Evolutionary conservation across 1,284 basidiomycete genomes (phyloP).

Genomic region (Albatrellus sp.): DNA sequence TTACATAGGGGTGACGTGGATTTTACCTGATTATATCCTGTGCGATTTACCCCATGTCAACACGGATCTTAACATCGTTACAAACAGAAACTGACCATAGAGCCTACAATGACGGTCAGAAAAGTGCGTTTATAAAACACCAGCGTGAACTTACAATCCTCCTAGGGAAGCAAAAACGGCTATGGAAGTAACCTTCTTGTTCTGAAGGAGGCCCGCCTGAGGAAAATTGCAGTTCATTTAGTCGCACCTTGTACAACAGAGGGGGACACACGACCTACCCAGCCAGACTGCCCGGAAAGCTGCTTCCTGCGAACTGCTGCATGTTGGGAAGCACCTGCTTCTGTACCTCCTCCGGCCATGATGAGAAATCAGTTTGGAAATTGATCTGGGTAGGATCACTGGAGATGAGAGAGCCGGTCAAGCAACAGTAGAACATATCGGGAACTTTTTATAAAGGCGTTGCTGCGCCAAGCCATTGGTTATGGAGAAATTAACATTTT

Average conservation of each 20-base stretch:
- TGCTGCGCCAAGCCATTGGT: too few species aligned
- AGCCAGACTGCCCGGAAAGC: slow-evolving; percentile 53
- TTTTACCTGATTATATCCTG: slow-evolving; percentile 38
- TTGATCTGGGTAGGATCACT: background rate
- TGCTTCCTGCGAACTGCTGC: slow-evolving; percentile 36
- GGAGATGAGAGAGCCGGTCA: too few species aligned
- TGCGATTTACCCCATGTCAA: slow-evolving; percentile 9
- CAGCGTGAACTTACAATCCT: slow-evolving; percentile 39
- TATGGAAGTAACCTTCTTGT: slow-evolving; percentile 46
- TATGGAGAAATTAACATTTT: too few species aligned
- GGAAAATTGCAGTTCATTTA: background rate
- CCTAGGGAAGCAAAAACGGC: slow-evolving; percentile 64
- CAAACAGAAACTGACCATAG: slow-evolving; percentile 27
- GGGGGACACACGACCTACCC: slow-evolving; percentile 28
- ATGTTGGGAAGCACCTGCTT: slow-evolving; percentile 13
- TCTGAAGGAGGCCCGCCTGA: slow-evolving; percentile 50
- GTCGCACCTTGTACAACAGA: background rate
- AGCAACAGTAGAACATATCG: too few species aligned
- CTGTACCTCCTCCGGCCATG: slow-evolving; percentile 14
- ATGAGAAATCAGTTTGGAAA: background rate
- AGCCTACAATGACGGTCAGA: slow-evolving; percentile 22
- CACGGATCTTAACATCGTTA: slow-evolving; percentile 3
- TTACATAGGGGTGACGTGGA: background rate
- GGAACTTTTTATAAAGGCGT: too few species aligned
- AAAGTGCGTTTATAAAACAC: background rate